Evolutionary conservation across 495 filamentous ascomycete species (phyloP).

Genomic region (Symbiotaphrina buchneri): DNA sequence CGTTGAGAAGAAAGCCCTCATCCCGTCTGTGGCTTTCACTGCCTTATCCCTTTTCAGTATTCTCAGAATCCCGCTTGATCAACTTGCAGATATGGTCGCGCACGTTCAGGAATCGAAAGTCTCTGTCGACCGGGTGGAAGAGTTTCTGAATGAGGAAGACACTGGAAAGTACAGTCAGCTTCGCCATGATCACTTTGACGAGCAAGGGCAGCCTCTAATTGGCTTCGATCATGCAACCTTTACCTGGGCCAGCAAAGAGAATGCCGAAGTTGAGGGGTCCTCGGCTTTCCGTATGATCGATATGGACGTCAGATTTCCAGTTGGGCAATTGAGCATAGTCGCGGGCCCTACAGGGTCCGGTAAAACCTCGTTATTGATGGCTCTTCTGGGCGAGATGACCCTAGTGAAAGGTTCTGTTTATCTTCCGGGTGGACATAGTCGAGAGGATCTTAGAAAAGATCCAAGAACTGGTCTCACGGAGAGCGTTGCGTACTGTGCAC

Average conservation of each 20-base stretch:
- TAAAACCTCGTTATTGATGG: slow-evolving; percentile 92
- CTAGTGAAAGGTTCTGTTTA: slow-evolving; percentile 57
- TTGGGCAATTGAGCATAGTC: slow-evolving; percentile 72
- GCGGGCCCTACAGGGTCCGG: slow-evolving; percentile 84
- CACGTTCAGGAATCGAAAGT: slow-evolving; percentile 97
- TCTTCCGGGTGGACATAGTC: slow-evolving; percentile 60
- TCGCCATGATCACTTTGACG: slow-evolving; percentile 31
- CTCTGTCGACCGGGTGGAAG: slow-evolving; percentile 87
- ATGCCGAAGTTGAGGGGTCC: slow-evolving; percentile 15
- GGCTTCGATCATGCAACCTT: slow-evolving; percentile 71
- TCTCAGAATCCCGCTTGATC: slow-evolving; percentile 85
- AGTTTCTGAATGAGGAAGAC: slow-evolving; percentile 85
- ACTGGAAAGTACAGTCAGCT: slow-evolving; percentile 93
- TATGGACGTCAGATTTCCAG: slow-evolving; percentile 50
- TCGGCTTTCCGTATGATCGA: slow-evolving; percentile 66
- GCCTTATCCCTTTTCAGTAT: slow-evolving; percentile 89
- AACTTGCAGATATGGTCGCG: slow-evolving; percentile 96
- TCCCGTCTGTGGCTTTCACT: slow-evolving; percentile 89
- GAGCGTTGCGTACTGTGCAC: slow-evolving; percentile 88
- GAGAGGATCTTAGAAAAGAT: slow-evolving; percentile 63
- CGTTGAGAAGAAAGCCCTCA: slow-evolving; percentile 70
- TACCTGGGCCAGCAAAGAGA: slow-evolving; percentile 52
- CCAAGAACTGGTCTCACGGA: slow-evolving; percentile 74
- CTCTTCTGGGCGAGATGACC: slow-evolving; percentile 91
- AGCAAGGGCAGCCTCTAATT: slow-evolving; percentile 38